phyloP scores from a whole-genome alignment of 2,329 filamentous ascomycete species.

The Phyllosticta citriasiana region DNA sequence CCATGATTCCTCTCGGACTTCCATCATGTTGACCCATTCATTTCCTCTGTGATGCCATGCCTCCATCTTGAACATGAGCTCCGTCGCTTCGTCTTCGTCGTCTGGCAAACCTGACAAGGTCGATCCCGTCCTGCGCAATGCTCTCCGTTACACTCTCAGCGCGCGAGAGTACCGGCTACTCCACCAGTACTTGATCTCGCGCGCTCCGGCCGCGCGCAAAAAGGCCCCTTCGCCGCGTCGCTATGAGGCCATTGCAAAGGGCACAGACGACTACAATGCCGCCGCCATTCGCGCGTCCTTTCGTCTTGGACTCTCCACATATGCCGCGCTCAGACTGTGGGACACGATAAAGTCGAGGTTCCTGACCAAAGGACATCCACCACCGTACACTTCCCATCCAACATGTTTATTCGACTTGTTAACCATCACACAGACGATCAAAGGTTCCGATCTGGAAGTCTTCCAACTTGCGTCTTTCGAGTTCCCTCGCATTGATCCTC shows the following conservation, averaged over 20 bases:
- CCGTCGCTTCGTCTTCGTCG: conserved; percentile 20
- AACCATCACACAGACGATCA: neutral
- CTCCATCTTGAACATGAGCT: conserved; percentile 21
- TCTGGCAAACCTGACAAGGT: conserved; percentile 22
- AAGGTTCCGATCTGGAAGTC: conserved; percentile 41
- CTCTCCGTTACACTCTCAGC: conserved; percentile 73
- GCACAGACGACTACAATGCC: conserved; percentile 38
- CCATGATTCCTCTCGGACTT: neutral
- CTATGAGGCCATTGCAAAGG: conserved; percentile 42
- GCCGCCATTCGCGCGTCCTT: conserved; percentile 37
- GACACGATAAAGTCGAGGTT: conserved; percentile 32
- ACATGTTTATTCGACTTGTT: neutral
- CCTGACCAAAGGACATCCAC: conserved; percentile 20
- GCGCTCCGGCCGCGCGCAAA: conserved; percentile 51
- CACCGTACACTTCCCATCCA: conserved; percentile 9
- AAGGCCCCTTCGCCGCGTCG: conserved; percentile 39
- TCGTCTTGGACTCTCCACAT: conserved; percentile 34
- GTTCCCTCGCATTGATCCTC: conserved; percentile 75
- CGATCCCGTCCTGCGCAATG: conserved; percentile 73
- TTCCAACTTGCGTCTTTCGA: conserved; percentile 63
- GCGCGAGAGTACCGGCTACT: conserved; percentile 77
- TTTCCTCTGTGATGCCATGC: neutral
- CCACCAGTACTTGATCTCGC: conserved; percentile 72
- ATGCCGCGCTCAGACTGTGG: conserved; percentile 37
- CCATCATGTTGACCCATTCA: neutral